Base-by-base conservation (phyloP, 1,284 basidiomycete species). In the Cryptococcus hybrid region DNA sequence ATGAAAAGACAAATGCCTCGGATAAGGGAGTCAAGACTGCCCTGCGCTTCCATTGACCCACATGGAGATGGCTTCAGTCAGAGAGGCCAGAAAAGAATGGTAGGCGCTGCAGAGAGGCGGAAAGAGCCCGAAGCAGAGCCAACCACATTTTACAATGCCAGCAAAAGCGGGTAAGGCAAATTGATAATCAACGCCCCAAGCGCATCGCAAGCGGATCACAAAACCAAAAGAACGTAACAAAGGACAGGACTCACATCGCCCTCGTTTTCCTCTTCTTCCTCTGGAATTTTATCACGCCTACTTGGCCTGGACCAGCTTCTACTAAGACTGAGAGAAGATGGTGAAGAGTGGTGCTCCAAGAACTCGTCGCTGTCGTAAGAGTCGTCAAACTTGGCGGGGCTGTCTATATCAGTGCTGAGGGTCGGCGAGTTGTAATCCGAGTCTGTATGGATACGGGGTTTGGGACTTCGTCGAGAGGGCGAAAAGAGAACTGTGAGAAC, bases 401-500 rank as follows among this genome's bases (percentile, higher is more conserved):
- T 30, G 30, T 30, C 30, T 30, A 30, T 30, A 30, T 4, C 30
- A 30, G 30, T 30, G 30, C 30, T 30, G 30, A 1, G 30, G 30
- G 30, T 30, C 30, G 30, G 30, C 30, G 30, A 30, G 30, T 30
- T 30, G 30, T 30, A 30, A 30, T 30, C 30, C 40, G 40, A 42
- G 15, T 11, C 12, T 15, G 40, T 12, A 42, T 42, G 40, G 12
- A 12, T 11, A 12, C 40, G 40, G 40, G 11, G 40, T 42, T 11
- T 15, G 40, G 11, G 40, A 12, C 15, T 42, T 42, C 12, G 40
- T 42, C 12, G 11, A 12, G 40, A 5, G 40, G 54, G 15, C 48
- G 48, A 44, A 58, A 58, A 15, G 57, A 58, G 49, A 58, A 55
- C 18, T 54, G 52, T 30, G 53, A 51, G 54, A 59, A 59, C 57